Evolutionary conservation across 73 alveolate genomes (phyloP), one percentile per base, ranked within the genome.

Genomic region (Halteria grandinella): DNA sequence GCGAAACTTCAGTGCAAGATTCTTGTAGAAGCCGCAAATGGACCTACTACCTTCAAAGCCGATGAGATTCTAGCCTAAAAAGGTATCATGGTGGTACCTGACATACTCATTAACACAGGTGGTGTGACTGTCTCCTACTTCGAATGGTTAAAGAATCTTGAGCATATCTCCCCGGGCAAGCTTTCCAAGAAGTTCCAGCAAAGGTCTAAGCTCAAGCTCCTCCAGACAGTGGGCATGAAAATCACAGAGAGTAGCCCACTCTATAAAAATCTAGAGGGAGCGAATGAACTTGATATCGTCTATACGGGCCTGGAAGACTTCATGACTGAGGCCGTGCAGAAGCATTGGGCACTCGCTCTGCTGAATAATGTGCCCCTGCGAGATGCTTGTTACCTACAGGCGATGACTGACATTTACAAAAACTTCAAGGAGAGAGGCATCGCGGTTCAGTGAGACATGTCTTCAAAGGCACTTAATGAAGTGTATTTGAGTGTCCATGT

Each of bases 231-330:
- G 40, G 82, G 82, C 15, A 37, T 40, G 55, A 52, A 44, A 27
- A 24, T 32, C 18, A n/a, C 17, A n/a, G 43, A 23, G 17, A 20
- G 20, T 15, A 3, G 17, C 23, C 47, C 47, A 11, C 47, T 36
- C n/a, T 7, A 7, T 5, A 11, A 36, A 11, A 5, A 36, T 5
- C 11, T 64, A 5, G 69, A 83, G 72, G 98, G 98, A 24, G 92
- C 97, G 10, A 70, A 52, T 10, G 94, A 92, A 77, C 72, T 51
- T 36, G 95, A 92, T 53, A 70, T 92, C 59, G 98, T 92, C 32
- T 89, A 86, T 86, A 79, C 96, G 25, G 98, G 96, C 23, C 91
- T 92, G 41, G 98, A 92, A 53, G 98, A 92, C 49, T 75, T 91
- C 24, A 92, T 92, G 98, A 51, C 87, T 47, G 80, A 43, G 2